Conservation (phyloP, 164 flowering plant species). For the Nymphaea thermarum region DNA sequence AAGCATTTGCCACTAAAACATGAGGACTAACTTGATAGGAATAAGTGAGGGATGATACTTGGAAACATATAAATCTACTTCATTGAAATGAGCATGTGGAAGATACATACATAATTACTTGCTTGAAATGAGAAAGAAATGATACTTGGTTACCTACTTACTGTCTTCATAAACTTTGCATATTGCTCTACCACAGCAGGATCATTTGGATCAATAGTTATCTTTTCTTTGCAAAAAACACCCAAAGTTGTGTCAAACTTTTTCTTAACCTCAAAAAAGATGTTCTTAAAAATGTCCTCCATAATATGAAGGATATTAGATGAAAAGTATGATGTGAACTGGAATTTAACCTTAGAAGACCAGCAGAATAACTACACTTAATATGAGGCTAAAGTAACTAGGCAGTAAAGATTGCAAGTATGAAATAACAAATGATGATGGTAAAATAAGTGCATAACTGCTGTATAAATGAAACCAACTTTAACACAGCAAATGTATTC, state of each 20-base stretch:
- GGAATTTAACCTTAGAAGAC: neutral
- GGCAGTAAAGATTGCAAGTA: no score
- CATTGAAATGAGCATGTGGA: neutral
- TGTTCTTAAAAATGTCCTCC: conserved; percentile 80
- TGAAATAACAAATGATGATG: no score
- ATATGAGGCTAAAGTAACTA: no score
- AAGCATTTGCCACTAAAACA: no score
- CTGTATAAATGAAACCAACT: no score
- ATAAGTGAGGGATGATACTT: no score
- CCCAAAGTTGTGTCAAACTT: conserved; percentile 85
- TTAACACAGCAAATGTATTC: no score
- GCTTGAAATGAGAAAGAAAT: neutral
- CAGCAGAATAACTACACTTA: neutral
- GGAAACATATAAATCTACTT: no score
- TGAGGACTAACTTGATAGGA: no score
- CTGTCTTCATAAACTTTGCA: conserved; percentile 90
- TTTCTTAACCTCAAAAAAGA: conserved; percentile 78
- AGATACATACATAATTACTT: neutral
- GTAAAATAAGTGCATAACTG: no score
- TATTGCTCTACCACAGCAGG: conserved; percentile 83
- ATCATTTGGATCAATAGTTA: conserved; percentile 84
- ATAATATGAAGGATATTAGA: neutral
- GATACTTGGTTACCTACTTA: conserved; percentile 13
- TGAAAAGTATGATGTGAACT: no score
- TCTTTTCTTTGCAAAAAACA: conserved; percentile 71